A percentile compares a stretch with the other conserved stretches of the same genome.
phyloP scores from a whole-genome alignment of 768 basidiomycete genomes.

The Kwoniella bestiolae region DNA sequence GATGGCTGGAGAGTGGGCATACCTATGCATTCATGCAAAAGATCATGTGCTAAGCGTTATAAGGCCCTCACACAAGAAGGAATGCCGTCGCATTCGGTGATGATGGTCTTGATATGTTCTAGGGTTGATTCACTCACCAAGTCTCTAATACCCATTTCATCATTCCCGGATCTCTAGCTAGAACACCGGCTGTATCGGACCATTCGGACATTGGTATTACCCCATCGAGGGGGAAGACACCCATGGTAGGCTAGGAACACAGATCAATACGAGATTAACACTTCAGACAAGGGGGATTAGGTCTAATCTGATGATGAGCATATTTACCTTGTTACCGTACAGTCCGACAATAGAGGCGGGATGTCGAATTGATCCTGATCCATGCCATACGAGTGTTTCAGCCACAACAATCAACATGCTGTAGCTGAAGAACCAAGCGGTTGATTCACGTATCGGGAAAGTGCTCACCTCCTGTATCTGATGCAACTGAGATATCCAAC shows the following conservation, averaged over 20 bases:
- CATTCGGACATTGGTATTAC: slow-evolving; percentile 35
- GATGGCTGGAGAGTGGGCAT: not conserved
- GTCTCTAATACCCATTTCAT: slow-evolving; percentile 31
- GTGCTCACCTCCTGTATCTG: slow-evolving; percentile 40
- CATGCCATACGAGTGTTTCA: not conserved
- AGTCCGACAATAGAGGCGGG: slow-evolving; percentile 39
- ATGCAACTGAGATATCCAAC: slow-evolving; percentile 50
- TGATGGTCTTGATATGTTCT: too few species aligned
- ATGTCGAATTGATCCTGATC: slow-evolving; percentile 35
- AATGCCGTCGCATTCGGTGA: too few species aligned
- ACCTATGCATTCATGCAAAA: too few species aligned
- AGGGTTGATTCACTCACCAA: slow-evolving; percentile 5
- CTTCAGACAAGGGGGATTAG: too few species aligned
- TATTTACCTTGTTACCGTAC: slow-evolving; percentile 41
- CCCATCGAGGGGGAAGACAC: slow-evolving; percentile 34
- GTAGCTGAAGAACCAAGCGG: slow-evolving; percentile 26
- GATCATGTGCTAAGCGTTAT: too few species aligned
- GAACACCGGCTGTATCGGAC: slow-evolving; percentile 42
- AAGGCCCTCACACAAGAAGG: too few species aligned
- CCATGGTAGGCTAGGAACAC: slow-evolving; percentile 42
- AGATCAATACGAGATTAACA: too few species aligned
- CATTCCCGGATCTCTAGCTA: slow-evolving; percentile 36
- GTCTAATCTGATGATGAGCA: too few species aligned
- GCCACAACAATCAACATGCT: too few species aligned
- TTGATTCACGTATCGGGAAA: not conserved